phyloP scores from a whole-genome alignment of 352 stramenopile genomes.

The Pythium guiyangense region DNA sequence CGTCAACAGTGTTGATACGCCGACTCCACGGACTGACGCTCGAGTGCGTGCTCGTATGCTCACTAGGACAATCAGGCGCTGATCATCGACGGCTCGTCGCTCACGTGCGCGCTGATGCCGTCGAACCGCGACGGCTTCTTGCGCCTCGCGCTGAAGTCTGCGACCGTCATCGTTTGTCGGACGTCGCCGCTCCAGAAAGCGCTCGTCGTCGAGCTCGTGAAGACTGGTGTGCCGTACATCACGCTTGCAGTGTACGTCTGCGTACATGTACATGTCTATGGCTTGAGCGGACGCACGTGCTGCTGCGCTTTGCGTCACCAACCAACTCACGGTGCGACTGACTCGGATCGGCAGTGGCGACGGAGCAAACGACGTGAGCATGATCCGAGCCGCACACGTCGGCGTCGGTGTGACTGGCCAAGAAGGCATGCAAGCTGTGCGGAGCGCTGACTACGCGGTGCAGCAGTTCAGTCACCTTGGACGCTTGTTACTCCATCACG shows the following conservation, averaged over 20 bases:
- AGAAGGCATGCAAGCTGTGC: constrained; percentile 91
- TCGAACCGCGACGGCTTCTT: constrained; percentile 64
- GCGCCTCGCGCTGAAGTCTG: constrained; percentile 58
- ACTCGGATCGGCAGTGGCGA: constrained; percentile 82
- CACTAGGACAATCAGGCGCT: constrained; percentile 58
- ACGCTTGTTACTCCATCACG: constrained; percentile 67
- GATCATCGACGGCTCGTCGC: constrained; percentile 58
- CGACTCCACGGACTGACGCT: too few species aligned
- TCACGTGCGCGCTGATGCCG: constrained; percentile 51
- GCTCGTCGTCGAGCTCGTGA: constrained; percentile 93
- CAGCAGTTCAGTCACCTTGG: constrained; percentile 82
- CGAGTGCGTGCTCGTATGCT: not conserved
- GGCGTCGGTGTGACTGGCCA: constrained; percentile 97
- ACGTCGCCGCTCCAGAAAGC: constrained; percentile 90
- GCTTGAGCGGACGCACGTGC: not conserved
- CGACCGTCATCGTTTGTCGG: constrained; percentile 86
- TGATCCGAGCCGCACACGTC: constrained; percentile 99
- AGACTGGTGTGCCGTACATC: constrained; percentile 59
- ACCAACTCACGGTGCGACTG: too few species aligned
- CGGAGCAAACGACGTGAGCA: constrained; percentile 98
- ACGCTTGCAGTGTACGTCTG: constrained; percentile 91
- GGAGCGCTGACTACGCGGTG: constrained; percentile 76
- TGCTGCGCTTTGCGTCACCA: too few species aligned
- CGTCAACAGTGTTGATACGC: too few species aligned
- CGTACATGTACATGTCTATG: constrained; percentile 3